Percentiles rank a stretch among this genome's conserved stretches.
These are phyloP conservation scores for Hypoxylon sp. DNA, from an alignment of 2,329 filamentous ascomycete genomes.

Conservation along the genomic window DNA sequence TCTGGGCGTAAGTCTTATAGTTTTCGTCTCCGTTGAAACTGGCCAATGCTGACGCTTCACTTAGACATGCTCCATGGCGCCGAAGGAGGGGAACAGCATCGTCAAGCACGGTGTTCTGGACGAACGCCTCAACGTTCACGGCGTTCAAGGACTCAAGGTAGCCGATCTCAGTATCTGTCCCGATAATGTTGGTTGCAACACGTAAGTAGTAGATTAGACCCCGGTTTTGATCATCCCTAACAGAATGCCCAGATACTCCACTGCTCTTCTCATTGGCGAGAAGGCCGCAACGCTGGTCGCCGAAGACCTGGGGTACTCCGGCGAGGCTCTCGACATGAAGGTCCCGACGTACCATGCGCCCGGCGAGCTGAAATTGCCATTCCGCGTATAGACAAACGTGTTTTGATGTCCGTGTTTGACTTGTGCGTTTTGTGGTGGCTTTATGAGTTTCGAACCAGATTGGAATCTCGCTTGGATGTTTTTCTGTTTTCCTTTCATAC, in stretches of 20 bases:
- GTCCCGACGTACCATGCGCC: constrained; percentile 74
- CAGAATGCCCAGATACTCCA: constrained; percentile 66
- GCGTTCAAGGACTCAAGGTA: constrained; percentile 82
- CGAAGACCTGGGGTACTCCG: constrained; percentile 81
- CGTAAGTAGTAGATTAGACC: constrained; percentile 60
- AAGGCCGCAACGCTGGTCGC: constrained; percentile 78
- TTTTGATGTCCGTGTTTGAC: background rate
- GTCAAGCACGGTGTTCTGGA: constrained; percentile 85
- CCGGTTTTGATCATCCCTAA: constrained; percentile 1
- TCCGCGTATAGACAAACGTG: constrained; percentile 55
- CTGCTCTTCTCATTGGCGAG: constrained; percentile 80
- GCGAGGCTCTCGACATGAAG: constrained; percentile 81
- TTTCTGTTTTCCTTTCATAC: constrained; percentile 4
- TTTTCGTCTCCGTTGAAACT: constrained; percentile 2
- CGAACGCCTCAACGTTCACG: constrained; percentile 82
- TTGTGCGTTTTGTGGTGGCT: constrained; percentile 1
- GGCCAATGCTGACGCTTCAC: constrained; percentile 11
- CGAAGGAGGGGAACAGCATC: constrained; percentile 80
- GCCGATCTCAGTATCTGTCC: constrained; percentile 82
- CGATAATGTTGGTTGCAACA: constrained; percentile 81
- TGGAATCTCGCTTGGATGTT: constrained; percentile 11
- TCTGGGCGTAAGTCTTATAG: constrained; percentile 59
- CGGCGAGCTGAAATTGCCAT: constrained; percentile 58
- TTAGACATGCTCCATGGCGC: constrained; percentile 81
- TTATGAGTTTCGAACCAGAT: constrained; percentile 27